Evolutionary conservation across 805 yeast species (phyloP), one percentile per base, ranked within the genome.

Genomic region (Geotrichum ghanense): DNA sequence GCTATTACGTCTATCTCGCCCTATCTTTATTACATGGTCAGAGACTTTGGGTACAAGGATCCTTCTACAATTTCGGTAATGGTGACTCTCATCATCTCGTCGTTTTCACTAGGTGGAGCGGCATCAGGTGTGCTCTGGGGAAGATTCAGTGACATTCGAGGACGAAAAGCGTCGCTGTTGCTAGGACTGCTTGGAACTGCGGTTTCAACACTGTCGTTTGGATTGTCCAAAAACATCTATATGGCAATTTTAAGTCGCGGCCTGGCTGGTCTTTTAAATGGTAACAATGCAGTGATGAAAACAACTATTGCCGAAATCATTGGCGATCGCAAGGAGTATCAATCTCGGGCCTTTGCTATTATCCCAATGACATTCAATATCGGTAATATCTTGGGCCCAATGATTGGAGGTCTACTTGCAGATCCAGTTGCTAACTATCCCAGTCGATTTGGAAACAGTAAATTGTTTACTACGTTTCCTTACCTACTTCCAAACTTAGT

Each of bases 1-100:
- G 77, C 83, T 2, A 78, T 78, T 61, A 72, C 81, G 2, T 76
- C 82, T 2, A 59, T 78, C 22, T 75, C 78, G 51, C 84, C 85
- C 2, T 79, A 79, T 56, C 71, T 78, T 26, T 79, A 75, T 57
- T 79, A 74, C 59, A 75, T 78, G 81, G 75, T 78, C 9, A 58
- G 75, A 44, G 81, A 76, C 52, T 78, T 78, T 58, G 72, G 73
- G 2, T 55, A 53, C 42, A 44, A 41, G 14, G 53, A 52, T 20
- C 57, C 58, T 12, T 35, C 55, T 20, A 49, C 44, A 19, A 55
- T 56, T 43, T 48, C 58, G 2, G 51, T 49, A 57, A 74, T 25
- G 70, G 76, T n/a, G 62, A 72, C 47, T 60, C 66, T 42, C 72
- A 72, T 48, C 69, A 74, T n/a, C 72, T 73, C 82, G 1, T 64